Conservation (phyloP, 2,329 filamentous ascomycete species). For the Xylariaceae sp. region DNA sequence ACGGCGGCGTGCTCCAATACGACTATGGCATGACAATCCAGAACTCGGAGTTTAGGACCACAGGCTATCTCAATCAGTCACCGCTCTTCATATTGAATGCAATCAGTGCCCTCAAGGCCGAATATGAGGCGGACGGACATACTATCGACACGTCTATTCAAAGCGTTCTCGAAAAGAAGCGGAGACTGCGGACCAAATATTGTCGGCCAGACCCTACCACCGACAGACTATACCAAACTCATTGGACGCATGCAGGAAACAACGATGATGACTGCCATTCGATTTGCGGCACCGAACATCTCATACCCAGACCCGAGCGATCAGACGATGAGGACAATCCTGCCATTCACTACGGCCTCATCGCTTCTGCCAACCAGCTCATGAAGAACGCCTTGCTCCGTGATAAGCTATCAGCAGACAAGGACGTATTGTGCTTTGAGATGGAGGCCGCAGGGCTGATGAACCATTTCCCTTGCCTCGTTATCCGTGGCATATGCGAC, state of each 20-base stretch:
- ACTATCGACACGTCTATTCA: conserved; percentile 29
- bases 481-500: not conserved
- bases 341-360: not conserved
- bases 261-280: not conserved
- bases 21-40: conserved; percentile 8
- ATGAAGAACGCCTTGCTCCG: not conserved
- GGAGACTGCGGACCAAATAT: conserved; percentile 26
- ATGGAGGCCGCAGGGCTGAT: conserved; percentile 1
- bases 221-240: conserved; percentile 27
- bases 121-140: conserved; percentile 17
- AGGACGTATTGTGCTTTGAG: not conserved
- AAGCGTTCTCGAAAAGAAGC: conserved; percentile 21
- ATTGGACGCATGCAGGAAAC: not conserved
- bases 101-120: conserved; percentile 24
- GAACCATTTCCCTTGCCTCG: not conserved
- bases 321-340: not conserved
- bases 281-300: not conserved
- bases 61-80: conserved; percentile 4
- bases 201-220: conserved; percentile 19
- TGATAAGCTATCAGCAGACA: not conserved
- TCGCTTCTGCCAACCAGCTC: not conserved
- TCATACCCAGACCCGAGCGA: not conserved
- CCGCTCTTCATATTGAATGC: not conserved
- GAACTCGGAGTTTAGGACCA: not conserved
- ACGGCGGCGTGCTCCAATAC: conserved; percentile 7